phyloP scores from a whole-genome alignment of 768 basidiomycete genomes.

The Suillus ampliporus region DNA sequence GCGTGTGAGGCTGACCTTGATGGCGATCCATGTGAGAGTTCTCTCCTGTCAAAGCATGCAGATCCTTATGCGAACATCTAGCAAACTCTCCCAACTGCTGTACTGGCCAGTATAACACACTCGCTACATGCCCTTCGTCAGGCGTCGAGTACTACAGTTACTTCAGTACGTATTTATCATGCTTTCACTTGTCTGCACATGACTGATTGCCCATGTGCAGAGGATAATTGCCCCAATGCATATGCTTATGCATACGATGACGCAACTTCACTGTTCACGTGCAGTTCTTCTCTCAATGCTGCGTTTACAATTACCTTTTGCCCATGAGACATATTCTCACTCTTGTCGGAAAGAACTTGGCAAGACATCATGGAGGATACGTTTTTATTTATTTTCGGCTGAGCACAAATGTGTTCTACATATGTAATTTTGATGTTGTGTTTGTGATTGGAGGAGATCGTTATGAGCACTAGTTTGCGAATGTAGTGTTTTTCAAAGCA shows the following conservation, averaged over 20 bases:
- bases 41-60: background rate
- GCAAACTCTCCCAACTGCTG: conserved; percentile 71
- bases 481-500: too few species aligned
- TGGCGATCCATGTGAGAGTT: conserved; percentile 36
- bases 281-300: conserved; percentile 38
- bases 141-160: conserved; percentile 47
- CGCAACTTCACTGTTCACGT: conserved; percentile 51
- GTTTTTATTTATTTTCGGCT: background rate
- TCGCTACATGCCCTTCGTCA: conserved; percentile 60
- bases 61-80: conserved; percentile 22
- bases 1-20: conserved; percentile 53
- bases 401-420: background rate
- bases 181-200: background rate
- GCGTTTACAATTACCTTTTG: conserved; percentile 56
- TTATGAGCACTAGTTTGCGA: too few species aligned
- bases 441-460: too few species aligned
- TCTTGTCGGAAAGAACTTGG: background rate
- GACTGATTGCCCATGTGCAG: conserved; percentile 28
- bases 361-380: too few species aligned
- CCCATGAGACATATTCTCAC: conserved; percentile 25
- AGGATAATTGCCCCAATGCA: conserved; percentile 49
- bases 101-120: conserved; percentile 56
- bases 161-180: conserved; percentile 45
- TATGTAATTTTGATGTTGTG: background rate
- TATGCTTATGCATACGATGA: conserved; percentile 62